Conservation (phyloP, 345 rosid species). For the Gossypium mustelinum region DNA sequence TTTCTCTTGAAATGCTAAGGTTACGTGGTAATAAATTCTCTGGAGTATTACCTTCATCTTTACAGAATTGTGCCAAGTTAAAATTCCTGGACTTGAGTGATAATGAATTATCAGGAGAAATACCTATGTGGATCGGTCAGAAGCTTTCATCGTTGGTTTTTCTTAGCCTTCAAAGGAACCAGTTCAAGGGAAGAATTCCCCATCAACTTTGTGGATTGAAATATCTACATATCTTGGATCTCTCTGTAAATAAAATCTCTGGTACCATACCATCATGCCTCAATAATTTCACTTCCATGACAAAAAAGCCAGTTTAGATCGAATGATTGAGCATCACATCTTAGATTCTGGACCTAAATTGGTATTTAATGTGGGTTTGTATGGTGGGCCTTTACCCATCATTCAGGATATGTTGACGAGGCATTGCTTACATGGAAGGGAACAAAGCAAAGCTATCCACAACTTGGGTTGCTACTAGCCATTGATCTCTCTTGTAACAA, state of each 20-base stretch:
- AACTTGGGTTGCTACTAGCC: neutral
- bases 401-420: too few relatives aligned
- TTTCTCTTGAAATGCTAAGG: neutral
- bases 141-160: neutral
- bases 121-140: neutral
- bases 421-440: conserved; percentile 25
- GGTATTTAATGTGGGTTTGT: too few relatives aligned
- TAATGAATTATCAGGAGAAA: neutral
- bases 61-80: neutral
- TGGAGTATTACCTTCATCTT: neutral
- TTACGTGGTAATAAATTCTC: neutral
- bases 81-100: neutral
- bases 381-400: too few relatives aligned
- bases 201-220: neutral
- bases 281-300: neutral
- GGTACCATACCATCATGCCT: neutral
- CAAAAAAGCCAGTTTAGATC: neutral
- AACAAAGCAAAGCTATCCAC: neutral
- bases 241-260: neutral
- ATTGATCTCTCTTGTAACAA: conserved; percentile 25
- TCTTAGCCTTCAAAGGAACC: neutral
- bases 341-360: neutral
- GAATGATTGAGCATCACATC: neutral
- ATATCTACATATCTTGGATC: neutral
- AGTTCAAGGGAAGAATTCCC: neutral